Conservation (phyloP, 352 stramenopile species). For the Phytophthora uliginosa region DNA sequence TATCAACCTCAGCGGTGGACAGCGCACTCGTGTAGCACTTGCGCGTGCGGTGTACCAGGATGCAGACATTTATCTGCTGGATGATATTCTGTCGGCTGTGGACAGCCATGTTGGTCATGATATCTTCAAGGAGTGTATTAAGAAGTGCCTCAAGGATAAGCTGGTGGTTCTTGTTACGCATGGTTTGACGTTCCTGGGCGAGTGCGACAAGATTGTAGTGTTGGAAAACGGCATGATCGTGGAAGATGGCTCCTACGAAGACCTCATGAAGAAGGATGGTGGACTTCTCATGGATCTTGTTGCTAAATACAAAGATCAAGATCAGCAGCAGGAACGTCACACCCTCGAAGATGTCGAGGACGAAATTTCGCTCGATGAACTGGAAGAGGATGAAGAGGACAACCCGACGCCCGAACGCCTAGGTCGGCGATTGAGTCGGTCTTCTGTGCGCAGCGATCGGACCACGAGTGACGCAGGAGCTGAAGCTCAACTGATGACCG, state of each 20-base stretch:
- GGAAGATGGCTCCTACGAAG: conserved; percentile 79
- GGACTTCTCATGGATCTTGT: conserved; percentile 73
- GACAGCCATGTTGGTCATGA: conserved; percentile 96
- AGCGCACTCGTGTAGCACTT: conserved; percentile 90
- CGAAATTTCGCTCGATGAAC: conserved; percentile 43
- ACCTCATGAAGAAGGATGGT: conserved; percentile 75
- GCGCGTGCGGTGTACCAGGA: conserved; percentile 86
- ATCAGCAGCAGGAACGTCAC: conserved; percentile 48
- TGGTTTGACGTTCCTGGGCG: conserved; percentile 62
- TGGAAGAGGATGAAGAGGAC: conserved; percentile 57
- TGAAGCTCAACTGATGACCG: conserved; percentile 61
- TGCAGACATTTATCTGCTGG: conserved; percentile 93
- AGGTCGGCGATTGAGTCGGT: conserved; percentile 52
- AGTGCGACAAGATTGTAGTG: conserved; percentile 73
- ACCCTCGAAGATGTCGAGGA: conserved; percentile 52
- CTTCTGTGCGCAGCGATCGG: conserved; percentile 64
- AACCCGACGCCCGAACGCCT: conserved; percentile 42
- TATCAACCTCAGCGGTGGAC: conserved; percentile 95
- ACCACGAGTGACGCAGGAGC: conserved; percentile 40
- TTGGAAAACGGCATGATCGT: conserved; percentile 62
- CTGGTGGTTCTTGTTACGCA: conserved; percentile 91
- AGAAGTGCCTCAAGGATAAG: conserved; percentile 66
- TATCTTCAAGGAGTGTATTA: conserved; percentile 89
- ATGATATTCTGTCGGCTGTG: conserved; percentile 96
- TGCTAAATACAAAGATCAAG: conserved; percentile 69